Conservation (phyloP, 2,329 filamentous ascomycete genomes). For the Dichotomopilus funicola region DNA sequence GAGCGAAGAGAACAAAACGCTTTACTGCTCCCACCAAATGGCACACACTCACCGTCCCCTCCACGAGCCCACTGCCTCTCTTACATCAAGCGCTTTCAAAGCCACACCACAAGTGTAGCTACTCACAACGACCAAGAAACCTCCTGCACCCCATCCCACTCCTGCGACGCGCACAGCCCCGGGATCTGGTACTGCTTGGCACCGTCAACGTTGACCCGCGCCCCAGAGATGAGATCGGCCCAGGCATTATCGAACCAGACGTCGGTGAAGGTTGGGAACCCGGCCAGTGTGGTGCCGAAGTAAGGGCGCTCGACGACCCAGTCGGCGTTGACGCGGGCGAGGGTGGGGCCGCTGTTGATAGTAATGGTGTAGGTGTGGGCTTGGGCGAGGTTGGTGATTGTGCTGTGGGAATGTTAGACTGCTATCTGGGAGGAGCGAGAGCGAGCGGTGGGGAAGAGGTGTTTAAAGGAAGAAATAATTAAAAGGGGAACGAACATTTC, state of each 20-base stretch:
- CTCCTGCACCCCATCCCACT: slow-evolving; percentile 16
- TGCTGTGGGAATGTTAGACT: slow-evolving; percentile 4
- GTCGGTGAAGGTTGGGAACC: slow-evolving; percentile 21
- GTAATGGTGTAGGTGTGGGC: slow-evolving; percentile 12
- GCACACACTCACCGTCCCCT: no score
- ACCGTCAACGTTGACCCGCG: slow-evolving; percentile 15
- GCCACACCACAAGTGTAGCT: no score
- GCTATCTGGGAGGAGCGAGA: background rate
- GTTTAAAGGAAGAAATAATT: background rate
- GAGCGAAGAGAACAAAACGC: no score
- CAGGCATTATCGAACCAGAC: slow-evolving; percentile 24
- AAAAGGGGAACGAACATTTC: slow-evolving; percentile 16
- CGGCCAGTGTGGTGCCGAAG: slow-evolving; percentile 15
- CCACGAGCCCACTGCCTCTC: no score
- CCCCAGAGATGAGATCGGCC: slow-evolving; percentile 6
- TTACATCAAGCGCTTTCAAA: no score
- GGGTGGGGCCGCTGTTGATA: slow-evolving; percentile 12
- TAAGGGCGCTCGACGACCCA: slow-evolving; percentile 25
- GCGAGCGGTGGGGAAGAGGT: background rate
- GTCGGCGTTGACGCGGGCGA: slow-evolving; percentile 23
- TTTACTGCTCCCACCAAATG: no score
- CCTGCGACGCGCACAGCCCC: slow-evolving; percentile 14
- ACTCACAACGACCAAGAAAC: slow-evolving; percentile 16
- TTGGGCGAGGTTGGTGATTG: slow-evolving; percentile 19
- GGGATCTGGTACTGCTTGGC: slow-evolving; percentile 23